These are phyloP conservation scores for Picochlorum costavermella DNA, from an alignment of 139 green algal species.

Conservation along the genomic window DNA sequence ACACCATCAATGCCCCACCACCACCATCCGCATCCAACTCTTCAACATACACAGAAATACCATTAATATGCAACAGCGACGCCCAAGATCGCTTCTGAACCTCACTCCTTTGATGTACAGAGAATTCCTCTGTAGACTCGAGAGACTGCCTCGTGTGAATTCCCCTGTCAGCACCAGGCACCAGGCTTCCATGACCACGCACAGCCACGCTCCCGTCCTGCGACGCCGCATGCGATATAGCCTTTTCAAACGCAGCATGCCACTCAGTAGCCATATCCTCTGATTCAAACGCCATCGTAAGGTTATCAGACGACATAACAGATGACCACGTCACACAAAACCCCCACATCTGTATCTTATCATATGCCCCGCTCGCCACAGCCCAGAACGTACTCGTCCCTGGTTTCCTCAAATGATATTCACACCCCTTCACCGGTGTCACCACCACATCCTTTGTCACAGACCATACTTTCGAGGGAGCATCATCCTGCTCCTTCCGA, in stretches of 20 bases:
- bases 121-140: too few species aligned
- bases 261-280: conserved; percentile 16
- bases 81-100: conserved; percentile 4
- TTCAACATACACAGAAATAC: conserved; percentile 28
- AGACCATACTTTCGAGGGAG: conserved; percentile 23
- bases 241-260: conserved; percentile 14
- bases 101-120: too few species aligned
- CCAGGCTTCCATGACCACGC: neutral
- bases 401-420: conserved; percentile 23
- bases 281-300: conserved; percentile 12
- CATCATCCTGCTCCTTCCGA: conserved; percentile 8
- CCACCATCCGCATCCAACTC: conserved; percentile 23
- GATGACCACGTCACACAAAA: conserved; percentile 6
- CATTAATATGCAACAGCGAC: conserved; percentile 27
- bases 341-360: conserved; percentile 19
- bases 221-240: conserved; percentile 3
- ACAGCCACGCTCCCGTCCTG: neutral
- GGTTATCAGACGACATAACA: neutral
- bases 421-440: neutral
- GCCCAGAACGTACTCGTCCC: conserved; percentile 25
- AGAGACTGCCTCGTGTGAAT: too few species aligned
- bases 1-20: conserved; percentile 43
- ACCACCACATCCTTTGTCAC: conserved; percentile 9
- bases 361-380: conserved; percentile 15
- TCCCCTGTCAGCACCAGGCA: too few species aligned